Percentiles rank a stretch among this genome's conserved stretches.
Evolutionary conservation across 108 stramenopile species (phyloP).

Genomic region (Cylindrotheca fusiformis): DNA sequence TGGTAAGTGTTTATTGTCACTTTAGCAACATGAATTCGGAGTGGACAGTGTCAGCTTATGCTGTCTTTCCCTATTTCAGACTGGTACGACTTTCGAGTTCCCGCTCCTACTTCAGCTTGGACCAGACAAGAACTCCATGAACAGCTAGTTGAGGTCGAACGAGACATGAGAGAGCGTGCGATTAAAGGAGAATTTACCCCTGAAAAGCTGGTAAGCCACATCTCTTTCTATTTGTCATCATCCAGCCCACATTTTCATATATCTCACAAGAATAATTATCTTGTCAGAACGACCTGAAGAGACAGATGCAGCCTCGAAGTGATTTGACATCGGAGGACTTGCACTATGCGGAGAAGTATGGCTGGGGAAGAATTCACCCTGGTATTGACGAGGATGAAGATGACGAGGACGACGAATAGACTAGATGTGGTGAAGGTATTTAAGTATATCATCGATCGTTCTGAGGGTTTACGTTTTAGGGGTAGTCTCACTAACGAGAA

Average conservation of each 20-base stretch:
- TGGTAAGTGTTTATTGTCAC: no score
- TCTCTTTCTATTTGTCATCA: no score
- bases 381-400: conserved; percentile 63
- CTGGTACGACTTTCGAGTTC: conserved; percentile 80
- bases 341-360: conserved; percentile 47
- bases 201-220: conserved; percentile 79
- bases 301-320: conserved; percentile 32
- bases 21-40: no score
- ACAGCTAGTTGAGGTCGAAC: conserved; percentile 57
- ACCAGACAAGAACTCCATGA: conserved; percentile 74
- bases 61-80: no score
- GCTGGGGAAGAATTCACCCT: conserved; percentile 74
- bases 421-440: not conserved
- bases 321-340: conserved; percentile 32
- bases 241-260: no score
- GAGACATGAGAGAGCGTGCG: conserved; percentile 57
- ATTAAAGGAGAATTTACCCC: conserved; percentile 77
- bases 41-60: no score
- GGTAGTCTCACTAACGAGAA: not conserved
- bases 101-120: conserved; percentile 69
- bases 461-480: no score
- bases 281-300: conserved; percentile 57
- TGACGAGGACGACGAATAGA: conserved; percentile 38
- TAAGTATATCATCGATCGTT: no score
- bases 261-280: no score